Evolutionary conservation across 352 stramenopile genomes (phyloP).

Genomic region (Globisporangium yorkense): DNA sequence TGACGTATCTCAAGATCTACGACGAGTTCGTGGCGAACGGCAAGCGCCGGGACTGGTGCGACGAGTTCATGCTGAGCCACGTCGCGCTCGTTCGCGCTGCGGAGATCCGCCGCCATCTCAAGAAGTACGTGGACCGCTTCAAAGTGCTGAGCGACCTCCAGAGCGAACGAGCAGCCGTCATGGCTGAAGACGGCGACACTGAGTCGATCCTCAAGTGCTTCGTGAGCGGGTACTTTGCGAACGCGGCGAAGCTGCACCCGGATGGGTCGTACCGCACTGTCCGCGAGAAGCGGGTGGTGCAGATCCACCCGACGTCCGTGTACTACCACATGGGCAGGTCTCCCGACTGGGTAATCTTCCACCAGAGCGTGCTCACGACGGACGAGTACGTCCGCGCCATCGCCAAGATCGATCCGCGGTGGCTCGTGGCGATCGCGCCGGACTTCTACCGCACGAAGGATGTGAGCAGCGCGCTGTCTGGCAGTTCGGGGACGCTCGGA

Average conservation of each 20-base stretch:
- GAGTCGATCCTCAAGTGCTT: constrained; percentile 50
- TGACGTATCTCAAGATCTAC: constrained; percentile 66
- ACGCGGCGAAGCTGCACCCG: constrained; percentile 94
- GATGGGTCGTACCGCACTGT: constrained; percentile 62
- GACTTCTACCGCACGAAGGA: constrained; percentile 76
- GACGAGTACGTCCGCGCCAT: constrained; percentile 91
- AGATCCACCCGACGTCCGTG: constrained; percentile 73
- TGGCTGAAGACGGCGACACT: too few species aligned
- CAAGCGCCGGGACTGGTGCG: constrained; percentile 63
- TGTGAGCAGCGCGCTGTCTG: constrained; percentile 55
- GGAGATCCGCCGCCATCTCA: constrained; percentile 64
- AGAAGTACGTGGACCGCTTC: constrained; percentile 62
- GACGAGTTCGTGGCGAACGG: constrained; percentile 68
- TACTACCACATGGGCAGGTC: constrained; percentile 70
- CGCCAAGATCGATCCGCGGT: constrained; percentile 65
- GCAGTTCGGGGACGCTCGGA: constrained; percentile 59
- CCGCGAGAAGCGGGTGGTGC: constrained; percentile 56
- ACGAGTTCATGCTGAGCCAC: constrained; percentile 60
- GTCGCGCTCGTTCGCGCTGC: constrained; percentile 49
- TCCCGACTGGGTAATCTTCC: constrained; percentile 98
- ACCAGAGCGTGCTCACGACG: constrained; percentile 97
- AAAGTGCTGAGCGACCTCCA: constrained; percentile 4
- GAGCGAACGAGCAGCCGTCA: too few species aligned
- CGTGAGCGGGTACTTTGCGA: constrained; percentile 90
- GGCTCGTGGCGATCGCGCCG: constrained; percentile 56